These are phyloP conservation scores for Simplicillium aogashimaense DNA, from an alignment of 2,329 filamentous ascomycete species.

Conservation along the genomic window DNA sequence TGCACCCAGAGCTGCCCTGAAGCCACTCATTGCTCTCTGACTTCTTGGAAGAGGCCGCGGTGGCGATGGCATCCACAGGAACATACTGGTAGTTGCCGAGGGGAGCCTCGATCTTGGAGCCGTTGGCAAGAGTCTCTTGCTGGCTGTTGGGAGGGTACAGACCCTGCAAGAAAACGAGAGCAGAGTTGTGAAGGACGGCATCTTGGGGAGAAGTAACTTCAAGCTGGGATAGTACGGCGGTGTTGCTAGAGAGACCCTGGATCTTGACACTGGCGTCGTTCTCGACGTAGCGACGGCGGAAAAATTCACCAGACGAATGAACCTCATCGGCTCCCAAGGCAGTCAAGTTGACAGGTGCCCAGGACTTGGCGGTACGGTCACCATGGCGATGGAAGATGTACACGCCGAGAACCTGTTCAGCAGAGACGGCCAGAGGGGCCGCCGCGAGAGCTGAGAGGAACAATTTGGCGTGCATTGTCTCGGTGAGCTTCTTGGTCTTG, in stretches of 20 bases:
- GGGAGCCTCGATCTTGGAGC: conserved; percentile 54
- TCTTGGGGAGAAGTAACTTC: conserved; percentile 63
- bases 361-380: conserved; percentile 73
- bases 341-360: conserved; percentile 63
- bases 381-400: conserved; percentile 89
- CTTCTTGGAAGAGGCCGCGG: conserved; percentile 42
- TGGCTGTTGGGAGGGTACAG: conserved; percentile 70
- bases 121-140: conserved; percentile 60
- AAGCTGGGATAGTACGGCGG: conserved; percentile 62
- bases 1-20: conserved; percentile 47
- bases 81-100: conserved; percentile 78
- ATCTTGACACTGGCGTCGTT: conserved; percentile 50
- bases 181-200: conserved; percentile 70
- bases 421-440: conserved; percentile 15
- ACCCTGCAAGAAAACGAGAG: conserved; percentile 71
- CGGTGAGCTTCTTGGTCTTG: background rate
- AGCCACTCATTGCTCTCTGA: conserved; percentile 49
- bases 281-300: conserved; percentile 64
- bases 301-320: conserved; percentile 63
- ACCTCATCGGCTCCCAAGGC: conserved; percentile 71
- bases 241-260: conserved; percentile 52
- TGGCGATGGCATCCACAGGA: conserved; percentile 54
- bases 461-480: conserved; percentile 27
- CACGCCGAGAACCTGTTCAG: conserved; percentile 59
- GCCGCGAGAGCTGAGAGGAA: conserved; percentile 29